Base-by-base conservation (phyloP, 345 rosid genomes). In the Murraya koenigii region DNA sequence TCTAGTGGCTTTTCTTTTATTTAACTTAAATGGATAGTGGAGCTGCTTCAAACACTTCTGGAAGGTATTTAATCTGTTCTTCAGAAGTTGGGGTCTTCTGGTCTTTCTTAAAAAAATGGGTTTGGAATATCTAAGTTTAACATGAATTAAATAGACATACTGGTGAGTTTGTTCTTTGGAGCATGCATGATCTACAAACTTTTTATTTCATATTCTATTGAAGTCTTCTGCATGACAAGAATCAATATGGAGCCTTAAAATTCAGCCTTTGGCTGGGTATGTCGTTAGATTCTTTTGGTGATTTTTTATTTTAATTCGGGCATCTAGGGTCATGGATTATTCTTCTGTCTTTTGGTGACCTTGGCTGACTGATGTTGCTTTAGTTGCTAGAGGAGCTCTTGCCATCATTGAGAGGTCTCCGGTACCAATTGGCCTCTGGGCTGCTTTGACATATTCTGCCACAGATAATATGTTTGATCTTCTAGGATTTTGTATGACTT, bases 21-120 rank as follows among this genome's bases (percentile, higher is more conserved):
- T 88, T 81, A 83, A 80, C 87, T 86, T 83, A 76, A 77, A 86
- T 78, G 89, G 81, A 82, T 82, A 71, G 75, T 78, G 85, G 82
- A 81, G 87, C 94, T 89, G 89, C 92, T 79, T 87, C 90, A 82
- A 85, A 71, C 77, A 65, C 91, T 88, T 88, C 88, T 86, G 81
- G 87, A 91, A 88, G 94, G 90, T 87, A 88, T 82, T 75, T 78
- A 39, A 86, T 89, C 80, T 84, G 89, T 74, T 85, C 72, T 80
- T 36, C 83, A 79, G 86, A 84, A 83, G 93, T 78, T 84, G 79
- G 78, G 86, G 72, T 54, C 79, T 74, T 66, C 26, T 77, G 78
- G 76, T 47, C 54, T 63, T 20, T 79, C 77, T 66, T 69, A 36
- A 62, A 71, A 63, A 20, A 33, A 59, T 36, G 67, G 77, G 39